A percentile compares a stretch with the other conserved stretches of the same genome.
Conservation (phyloP, 495 filamentous ascomycete species). For the Cenococcum geophilum region DNA sequence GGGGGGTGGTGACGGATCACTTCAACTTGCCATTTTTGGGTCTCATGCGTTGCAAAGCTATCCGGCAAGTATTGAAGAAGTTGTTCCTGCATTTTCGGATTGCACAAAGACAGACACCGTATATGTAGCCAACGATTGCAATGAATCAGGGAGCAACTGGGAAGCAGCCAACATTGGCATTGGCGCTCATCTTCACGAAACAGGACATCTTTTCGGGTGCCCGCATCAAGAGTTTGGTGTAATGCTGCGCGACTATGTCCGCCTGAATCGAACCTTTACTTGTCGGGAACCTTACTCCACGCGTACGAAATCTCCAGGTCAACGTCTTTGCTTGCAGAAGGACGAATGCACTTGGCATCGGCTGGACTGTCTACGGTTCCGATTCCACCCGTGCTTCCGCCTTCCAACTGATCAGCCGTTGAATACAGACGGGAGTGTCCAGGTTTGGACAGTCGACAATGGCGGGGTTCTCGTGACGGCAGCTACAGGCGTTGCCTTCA, state of each 20-base stretch:
- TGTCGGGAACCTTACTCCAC: constrained; percentile 75
- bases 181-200: constrained; percentile 84
- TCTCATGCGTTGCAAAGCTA: constrained; percentile 86
- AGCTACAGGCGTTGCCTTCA: constrained; percentile 68
- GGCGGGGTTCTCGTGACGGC: constrained; percentile 70
- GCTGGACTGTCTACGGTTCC: constrained; percentile 79
- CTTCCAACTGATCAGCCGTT: constrained; percentile 67
- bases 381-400: constrained; percentile 84
- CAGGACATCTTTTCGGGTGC: constrained; percentile 79
- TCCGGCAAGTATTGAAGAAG: constrained; percentile 75
- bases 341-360: constrained; percentile 88
- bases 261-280: constrained; percentile 74
- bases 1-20: constrained; percentile 58
- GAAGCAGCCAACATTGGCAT: constrained; percentile 88
- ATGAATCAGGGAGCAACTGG: constrained; percentile 81
- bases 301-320: constrained; percentile 70
- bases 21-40: constrained; percentile 82
- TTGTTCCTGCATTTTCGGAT: constrained; percentile 78
- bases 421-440: constrained; percentile 68
- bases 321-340: constrained; percentile 60
- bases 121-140: constrained; percentile 74
- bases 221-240: constrained; percentile 81
- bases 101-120: constrained; percentile 80
- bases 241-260: constrained; percentile 82
- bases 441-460: constrained; percentile 80